These are phyloP conservation scores for Microcera coccophila DNA, from an alignment of 2,329 filamentous ascomycete species.

Conservation along the genomic window DNA sequence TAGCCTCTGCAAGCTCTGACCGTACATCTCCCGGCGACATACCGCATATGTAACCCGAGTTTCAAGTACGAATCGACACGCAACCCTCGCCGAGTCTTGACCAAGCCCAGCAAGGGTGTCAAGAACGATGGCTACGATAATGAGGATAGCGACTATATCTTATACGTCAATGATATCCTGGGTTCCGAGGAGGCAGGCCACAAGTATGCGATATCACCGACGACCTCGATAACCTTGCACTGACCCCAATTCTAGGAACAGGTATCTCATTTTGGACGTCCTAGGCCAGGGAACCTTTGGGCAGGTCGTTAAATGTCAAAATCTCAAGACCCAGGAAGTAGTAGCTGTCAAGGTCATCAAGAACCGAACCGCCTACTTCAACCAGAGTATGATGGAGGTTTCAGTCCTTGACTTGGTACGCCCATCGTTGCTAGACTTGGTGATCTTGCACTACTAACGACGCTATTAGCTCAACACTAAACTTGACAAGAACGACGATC, in stretches of 20 bases:
- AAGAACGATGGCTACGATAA: conserved; percentile 99
- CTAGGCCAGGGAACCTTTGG: conserved; percentile 96
- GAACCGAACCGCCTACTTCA: conserved; percentile 98
- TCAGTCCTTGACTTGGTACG: conserved; percentile 89
- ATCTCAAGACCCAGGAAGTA: conserved; percentile 95
- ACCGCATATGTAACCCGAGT: conserved; percentile 94
- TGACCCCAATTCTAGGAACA: conserved; percentile 58
- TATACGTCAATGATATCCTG: conserved; percentile 98
- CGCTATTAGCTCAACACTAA: conserved; percentile 79
- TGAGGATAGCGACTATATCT: conserved; percentile 97
- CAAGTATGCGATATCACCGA: conserved; percentile 59
- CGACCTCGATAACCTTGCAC: conserved; percentile 1
- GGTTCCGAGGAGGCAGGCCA: conserved; percentile 97
- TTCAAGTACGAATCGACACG: conserved; percentile 99
- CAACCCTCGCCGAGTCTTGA: conserved; percentile 91
- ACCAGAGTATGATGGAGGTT: conserved; percentile 99
- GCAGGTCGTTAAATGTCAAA: conserved; percentile 98
- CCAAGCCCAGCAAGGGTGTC: conserved; percentile 95
- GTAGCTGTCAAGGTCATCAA: conserved; percentile 99
- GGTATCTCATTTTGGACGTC: conserved; percentile 95
- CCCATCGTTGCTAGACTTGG: not conserved
- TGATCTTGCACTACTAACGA: conserved; percentile 22
- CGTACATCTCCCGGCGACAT: conserved; percentile 86
- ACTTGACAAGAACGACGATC: conserved; percentile 98
- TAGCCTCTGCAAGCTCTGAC: conserved; percentile 95